Evolutionary conservation across 768 basidiomycete species (phyloP).

Genomic region (Suillus ampliporus): DNA sequence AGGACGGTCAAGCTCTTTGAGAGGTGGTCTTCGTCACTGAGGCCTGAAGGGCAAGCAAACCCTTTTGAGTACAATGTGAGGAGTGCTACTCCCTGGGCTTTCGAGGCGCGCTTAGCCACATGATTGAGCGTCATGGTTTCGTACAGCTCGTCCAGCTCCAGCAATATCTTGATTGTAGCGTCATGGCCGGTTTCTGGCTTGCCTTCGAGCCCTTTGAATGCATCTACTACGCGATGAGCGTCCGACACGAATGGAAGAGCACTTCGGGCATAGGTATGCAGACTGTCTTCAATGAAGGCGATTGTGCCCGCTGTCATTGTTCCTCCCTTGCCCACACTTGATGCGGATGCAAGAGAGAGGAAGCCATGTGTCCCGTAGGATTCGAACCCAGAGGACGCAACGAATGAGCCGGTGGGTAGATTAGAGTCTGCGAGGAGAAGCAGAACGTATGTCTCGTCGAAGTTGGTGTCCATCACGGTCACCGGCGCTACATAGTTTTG

Average conservation of each 20-base stretch:
- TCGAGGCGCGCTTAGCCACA: constrained; percentile 85
- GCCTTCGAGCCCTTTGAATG: constrained; percentile 14
- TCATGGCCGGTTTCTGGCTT: constrained; percentile 5
- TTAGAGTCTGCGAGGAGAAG: constrained; percentile 90
- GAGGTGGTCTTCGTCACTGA: constrained; percentile 26
- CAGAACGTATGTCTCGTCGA: constrained; percentile 69
- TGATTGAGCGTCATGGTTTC: constrained; percentile 91
- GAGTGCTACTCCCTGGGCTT: constrained; percentile 90
- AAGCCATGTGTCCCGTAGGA: constrained; percentile 90
- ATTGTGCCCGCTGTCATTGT: constrained; percentile 42
- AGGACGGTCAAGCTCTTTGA: constrained; percentile 39
- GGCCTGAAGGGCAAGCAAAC: constrained; percentile 61
- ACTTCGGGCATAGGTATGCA: constrained; percentile 77
- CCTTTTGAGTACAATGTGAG: constrained; percentile 88
- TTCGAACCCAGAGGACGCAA: constrained; percentile 93
- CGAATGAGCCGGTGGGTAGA: constrained; percentile 96
- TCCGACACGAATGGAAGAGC: constrained; percentile 83
- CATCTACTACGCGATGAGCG: constrained; percentile 54
- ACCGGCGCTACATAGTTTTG: neutral
- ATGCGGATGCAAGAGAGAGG: constrained; percentile 37
- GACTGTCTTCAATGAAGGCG: constrained; percentile 71
- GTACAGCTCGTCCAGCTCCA: constrained; percentile 77
- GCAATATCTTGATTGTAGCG: constrained; percentile 27
- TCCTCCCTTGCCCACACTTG: constrained; percentile 13
- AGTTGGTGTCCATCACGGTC: constrained; percentile 37